Conservation (phyloP, 1,284 basidiomycete species). For the Boletus holoroseus region DNA sequence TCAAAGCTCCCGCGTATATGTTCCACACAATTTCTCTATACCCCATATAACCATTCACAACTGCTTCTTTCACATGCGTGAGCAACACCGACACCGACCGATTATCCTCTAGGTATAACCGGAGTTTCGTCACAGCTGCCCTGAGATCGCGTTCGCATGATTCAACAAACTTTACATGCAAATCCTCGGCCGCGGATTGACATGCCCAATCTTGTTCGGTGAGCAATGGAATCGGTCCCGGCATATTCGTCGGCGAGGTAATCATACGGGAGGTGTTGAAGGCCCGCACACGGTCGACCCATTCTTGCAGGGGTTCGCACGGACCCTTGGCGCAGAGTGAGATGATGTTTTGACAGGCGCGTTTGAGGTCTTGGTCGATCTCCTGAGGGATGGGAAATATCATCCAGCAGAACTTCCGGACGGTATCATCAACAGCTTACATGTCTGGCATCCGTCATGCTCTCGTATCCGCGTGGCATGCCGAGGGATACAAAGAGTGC, state of each 20-base stretch:
- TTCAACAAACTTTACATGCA: constrained; percentile 51
- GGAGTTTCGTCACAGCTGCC: constrained; percentile 48
- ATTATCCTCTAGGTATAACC: constrained; percentile 74
- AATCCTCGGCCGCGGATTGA: constrained; percentile 44
- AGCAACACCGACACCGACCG: constrained; percentile 73
- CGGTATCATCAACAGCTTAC: constrained; percentile 40
- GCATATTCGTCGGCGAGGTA: constrained; percentile 12
- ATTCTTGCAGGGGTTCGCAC: constrained; percentile 51
- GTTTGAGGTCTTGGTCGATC: constrained; percentile 78
- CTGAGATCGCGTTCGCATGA: constrained; percentile 55
- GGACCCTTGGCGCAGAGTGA: constrained; percentile 50
- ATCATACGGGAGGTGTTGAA: constrained; percentile 27
- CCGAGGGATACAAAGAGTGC: constrained; percentile 63
- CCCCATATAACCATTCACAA: constrained; percentile 66
- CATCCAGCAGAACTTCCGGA: not conserved
- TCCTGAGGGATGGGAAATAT: constrained; percentile 42
- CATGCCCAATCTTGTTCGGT: constrained; percentile 40
- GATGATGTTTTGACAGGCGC: constrained; percentile 79
- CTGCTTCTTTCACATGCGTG: constrained; percentile 68
- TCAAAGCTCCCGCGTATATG: constrained; percentile 38
- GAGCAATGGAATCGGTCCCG: constrained; percentile 20
- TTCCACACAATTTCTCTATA: constrained; percentile 52
- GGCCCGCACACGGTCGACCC: constrained; percentile 48
- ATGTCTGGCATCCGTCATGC: constrained; percentile 56
- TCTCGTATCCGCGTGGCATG: constrained; percentile 52